These are phyloP conservation scores for Yamadazyma atmosphaerica DNA, from an alignment of 1,139 yeast genomes.

Conservation along the genomic window DNA sequence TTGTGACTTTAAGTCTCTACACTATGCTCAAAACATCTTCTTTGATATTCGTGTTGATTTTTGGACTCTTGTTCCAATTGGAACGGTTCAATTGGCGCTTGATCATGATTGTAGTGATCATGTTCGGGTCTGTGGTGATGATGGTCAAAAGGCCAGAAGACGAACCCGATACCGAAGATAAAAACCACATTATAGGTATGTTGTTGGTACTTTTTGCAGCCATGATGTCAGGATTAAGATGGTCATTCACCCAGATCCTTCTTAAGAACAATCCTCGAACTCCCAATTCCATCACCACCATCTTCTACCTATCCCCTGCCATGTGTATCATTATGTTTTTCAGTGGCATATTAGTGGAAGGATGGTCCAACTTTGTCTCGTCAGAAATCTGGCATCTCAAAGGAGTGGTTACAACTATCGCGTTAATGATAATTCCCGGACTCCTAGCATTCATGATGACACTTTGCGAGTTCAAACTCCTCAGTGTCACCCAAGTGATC, in stretches of 20 bases:
- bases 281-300: constrained; percentile 78
- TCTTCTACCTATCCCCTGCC: constrained; percentile 79
- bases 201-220: constrained; percentile 74
- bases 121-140: constrained; percentile 81
- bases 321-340: constrained; percentile 66
- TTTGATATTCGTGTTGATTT: constrained; percentile 80
- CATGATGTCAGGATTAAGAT: constrained; percentile 82
- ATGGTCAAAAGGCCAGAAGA: constrained; percentile 61
- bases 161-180: constrained; percentile 16
- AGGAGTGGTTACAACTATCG: constrained; percentile 55
- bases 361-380: constrained; percentile 49
- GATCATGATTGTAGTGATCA: constrained; percentile 65
- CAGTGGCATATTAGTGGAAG: constrained; percentile 67
- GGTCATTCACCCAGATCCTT: constrained; percentile 91
- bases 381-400: constrained; percentile 64
- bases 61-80: constrained; percentile 77
- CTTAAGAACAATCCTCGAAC: constrained; percentile 61
- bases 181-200: constrained; percentile 53
- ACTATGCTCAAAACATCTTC: constrained; percentile 92
- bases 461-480: constrained; percentile 78
- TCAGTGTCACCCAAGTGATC: constrained; percentile 80
- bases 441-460: constrained; percentile 88
- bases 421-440: constrained; percentile 77
- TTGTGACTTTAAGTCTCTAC: constrained; percentile 78
- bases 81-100: constrained; percentile 72